Evolutionary conservation across 148 eudicot genomes (phyloP).

Genomic region (Amaranthus cruentus): DNA sequence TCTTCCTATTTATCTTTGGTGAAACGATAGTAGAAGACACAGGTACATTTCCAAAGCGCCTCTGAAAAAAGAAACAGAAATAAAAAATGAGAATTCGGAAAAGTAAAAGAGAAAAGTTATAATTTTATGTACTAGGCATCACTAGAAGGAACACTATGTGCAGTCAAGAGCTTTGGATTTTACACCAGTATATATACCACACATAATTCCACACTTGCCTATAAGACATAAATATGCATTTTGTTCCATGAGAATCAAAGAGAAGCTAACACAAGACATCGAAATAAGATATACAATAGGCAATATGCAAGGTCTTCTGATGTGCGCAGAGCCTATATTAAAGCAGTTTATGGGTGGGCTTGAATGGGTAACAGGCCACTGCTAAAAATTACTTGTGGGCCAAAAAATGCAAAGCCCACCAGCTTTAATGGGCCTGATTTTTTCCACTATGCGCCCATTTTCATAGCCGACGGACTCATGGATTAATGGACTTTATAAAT

Average conservation of each 20-base stretch:
- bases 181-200: too few relatives aligned
- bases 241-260: background rate
- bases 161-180: background rate
- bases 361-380: too few relatives aligned
- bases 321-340: too few relatives aligned
- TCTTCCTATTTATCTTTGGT: conserved; percentile 29
- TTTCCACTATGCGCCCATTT: too few relatives aligned
- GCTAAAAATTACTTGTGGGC: too few relatives aligned
- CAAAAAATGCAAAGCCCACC: too few relatives aligned
- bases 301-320: background rate
- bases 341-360: too few relatives aligned
- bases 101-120: background rate
- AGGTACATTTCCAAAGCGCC: conserved; percentile 49
- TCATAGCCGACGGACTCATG: too few relatives aligned
- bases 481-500: too few relatives aligned
- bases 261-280: background rate
- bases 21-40: conserved; percentile 31
- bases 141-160: background rate
- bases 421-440: too few relatives aligned
- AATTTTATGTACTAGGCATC: background rate
- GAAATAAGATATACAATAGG: background rate
- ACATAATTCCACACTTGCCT: too few relatives aligned
- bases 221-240: background rate
- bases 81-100: background rate
- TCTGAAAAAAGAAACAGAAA: conserved; percentile 33